Base-by-base conservation (phyloP, 2,329 filamentous ascomycete species). In the Penicillium palitans region DNA sequence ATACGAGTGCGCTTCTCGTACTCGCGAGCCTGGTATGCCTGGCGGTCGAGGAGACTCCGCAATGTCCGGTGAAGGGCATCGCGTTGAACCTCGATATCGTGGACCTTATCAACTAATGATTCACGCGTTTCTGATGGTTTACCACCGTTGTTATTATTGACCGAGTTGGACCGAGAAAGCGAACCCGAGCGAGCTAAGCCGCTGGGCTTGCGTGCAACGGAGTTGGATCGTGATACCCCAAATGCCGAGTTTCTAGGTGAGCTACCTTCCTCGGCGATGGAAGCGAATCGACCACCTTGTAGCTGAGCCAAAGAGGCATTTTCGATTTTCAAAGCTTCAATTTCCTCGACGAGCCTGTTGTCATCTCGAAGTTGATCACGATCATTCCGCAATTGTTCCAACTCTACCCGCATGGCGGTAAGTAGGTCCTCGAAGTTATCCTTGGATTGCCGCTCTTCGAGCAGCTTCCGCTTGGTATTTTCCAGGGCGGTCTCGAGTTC, bases 381-480 rank as follows among this genome's bases (percentile, higher is more conserved):
- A 76, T 99, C 93, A 66, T 95, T 93, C 60, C 90, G 85, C 53
- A 92, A 86, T 65, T 87, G 89, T 68, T 93, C 85, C 15, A 98
- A 81, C 72, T 99, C 92, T 25, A 87, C 84, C 66, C 90, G 89
- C 66, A 98, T 87, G 6, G 90, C 93, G 7, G 87, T 86, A 45
- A 98, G 82, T 44, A 99, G 83, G 72, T 97, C 93, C 76, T 98
- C 92, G 68, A 98, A 96, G 73, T 96, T 97, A 70, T 91, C 88
- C 74, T 96, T 97, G 67, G 90, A 87, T 72, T 90, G 85, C 56
- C 90, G 85, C 77, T 99, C 95, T 70, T 98, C 92, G 0, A 85
- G 82, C 45, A 99, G 81, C 65, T 90, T 89, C 66, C 93, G 87
- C 62, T 89, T 87, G 48, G 93, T 84, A 69, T 96, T 91, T 65